phyloP scores from a whole-genome alignment of 345 rosid species.

The Pistacia vera region DNA sequence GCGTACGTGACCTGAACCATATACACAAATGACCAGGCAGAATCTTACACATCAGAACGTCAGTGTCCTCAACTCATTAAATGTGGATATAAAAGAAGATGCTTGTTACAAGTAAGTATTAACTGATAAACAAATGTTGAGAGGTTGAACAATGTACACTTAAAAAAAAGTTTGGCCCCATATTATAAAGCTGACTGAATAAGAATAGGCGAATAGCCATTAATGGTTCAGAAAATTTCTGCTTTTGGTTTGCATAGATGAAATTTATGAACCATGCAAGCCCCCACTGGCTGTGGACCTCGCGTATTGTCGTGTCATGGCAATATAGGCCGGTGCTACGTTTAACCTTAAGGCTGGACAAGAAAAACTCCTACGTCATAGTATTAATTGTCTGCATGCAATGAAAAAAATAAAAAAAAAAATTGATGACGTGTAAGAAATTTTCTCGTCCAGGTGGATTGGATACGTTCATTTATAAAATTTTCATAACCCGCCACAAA shows the following conservation, averaged over 20 bases:
- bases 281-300: constrained; percentile 13
- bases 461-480: too few relatives aligned
- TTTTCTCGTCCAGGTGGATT: neutral
- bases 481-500: neutral
- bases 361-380: neutral
- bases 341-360: neutral
- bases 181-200: neutral
- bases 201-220: neutral
- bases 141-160: neutral
- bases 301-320: neutral
- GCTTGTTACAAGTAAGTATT: neutral
- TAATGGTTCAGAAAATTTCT: neutral
- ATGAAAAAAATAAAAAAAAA: neutral
- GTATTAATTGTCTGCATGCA: neutral
- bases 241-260: neutral
- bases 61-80: neutral
- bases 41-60: neutral
- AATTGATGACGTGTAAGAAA: neutral
- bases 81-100: neutral
- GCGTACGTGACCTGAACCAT: too few relatives aligned
- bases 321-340: constrained; percentile 21
- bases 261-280: neutral
- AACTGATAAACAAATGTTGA: too few relatives aligned
- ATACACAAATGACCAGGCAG: too few relatives aligned
- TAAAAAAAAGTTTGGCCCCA: neutral